Evolutionary conservation across 2,329 filamentous ascomycete genomes (phyloP).

Genomic region (Arachnopeziza araneosa): DNA sequence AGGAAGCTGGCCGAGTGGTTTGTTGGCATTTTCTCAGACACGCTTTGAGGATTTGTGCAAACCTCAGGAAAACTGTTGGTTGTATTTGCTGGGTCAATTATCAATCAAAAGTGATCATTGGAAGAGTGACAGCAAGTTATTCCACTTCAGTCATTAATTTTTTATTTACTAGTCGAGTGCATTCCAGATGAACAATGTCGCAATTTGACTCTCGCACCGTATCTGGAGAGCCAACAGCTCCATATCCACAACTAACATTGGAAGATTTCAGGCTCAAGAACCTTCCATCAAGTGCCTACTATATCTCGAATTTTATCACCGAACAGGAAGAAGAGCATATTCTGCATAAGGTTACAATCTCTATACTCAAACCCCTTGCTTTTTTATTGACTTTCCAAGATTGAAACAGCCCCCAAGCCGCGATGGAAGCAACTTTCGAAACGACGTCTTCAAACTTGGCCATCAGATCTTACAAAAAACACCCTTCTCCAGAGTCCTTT

Average conservation of each 20-base stretch:
- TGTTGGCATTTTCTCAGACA: background rate
- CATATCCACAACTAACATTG: conserved; percentile 30
- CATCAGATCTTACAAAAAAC: conserved; percentile 74
- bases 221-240: background rate
- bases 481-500: conserved; percentile 69
- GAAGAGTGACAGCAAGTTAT: background rate
- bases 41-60: background rate
- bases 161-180: background rate
- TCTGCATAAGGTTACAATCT: conserved; percentile 56
- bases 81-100: background rate
- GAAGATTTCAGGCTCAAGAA: conserved; percentile 45
- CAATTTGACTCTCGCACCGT: background rate
- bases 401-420: conserved; percentile 61
- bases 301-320: conserved; percentile 81
- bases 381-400: conserved; percentile 29
- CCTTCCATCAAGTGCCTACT: conserved; percentile 67
- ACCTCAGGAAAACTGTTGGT: background rate
- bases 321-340: conserved; percentile 66
- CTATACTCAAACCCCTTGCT: background rate
- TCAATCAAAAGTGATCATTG: background rate
- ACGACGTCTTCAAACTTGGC: conserved; percentile 85
- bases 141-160: background rate
- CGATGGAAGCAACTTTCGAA: conserved; percentile 86
- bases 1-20: background rate
- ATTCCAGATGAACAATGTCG: background rate